Conservation (phyloP, 2,329 filamentous ascomycete species). For the Exophiala mesophila region DNA sequence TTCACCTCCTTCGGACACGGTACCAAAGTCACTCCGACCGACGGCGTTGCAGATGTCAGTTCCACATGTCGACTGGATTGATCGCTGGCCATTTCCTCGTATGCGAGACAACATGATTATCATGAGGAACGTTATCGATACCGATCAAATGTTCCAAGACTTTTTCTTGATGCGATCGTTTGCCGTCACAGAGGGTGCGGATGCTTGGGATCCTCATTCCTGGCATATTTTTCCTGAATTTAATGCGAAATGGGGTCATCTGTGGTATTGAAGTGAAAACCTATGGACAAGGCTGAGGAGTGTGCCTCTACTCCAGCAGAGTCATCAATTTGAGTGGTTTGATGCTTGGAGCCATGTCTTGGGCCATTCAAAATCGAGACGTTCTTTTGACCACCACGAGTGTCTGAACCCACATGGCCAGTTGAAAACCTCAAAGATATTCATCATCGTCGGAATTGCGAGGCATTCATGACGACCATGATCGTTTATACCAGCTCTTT, state of each 20-base stretch:
- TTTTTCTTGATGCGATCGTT: constrained; percentile 34
- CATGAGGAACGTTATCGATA: constrained; percentile 28
- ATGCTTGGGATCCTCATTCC: constrained; percentile 32
- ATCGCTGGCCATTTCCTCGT: constrained; percentile 38
- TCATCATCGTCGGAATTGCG: no score
- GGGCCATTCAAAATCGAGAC: no score
- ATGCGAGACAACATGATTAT: constrained; percentile 37
- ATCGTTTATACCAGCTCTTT: no score
- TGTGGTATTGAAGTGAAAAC: constrained; percentile 27
- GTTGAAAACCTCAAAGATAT: no score
- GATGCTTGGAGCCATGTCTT: no score
- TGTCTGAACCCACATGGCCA: no score
- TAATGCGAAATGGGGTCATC: constrained; percentile 34
- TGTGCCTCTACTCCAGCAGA: no score
- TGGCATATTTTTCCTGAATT: constrained; percentile 34
- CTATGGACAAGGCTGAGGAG: no score
- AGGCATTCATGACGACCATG: no score
- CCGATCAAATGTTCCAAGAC: constrained; percentile 36
- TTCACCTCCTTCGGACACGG: constrained; percentile 13
- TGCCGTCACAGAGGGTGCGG: constrained; percentile 27
- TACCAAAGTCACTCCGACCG: constrained; percentile 31
- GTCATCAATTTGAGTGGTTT: no score
- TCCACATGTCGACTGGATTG: constrained; percentile 37
- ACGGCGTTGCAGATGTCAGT: constrained; percentile 32
- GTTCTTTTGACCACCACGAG: no score